phyloP scores from a whole-genome alignment of 148 eudicot species.

The Beta vulgaris region DNA sequence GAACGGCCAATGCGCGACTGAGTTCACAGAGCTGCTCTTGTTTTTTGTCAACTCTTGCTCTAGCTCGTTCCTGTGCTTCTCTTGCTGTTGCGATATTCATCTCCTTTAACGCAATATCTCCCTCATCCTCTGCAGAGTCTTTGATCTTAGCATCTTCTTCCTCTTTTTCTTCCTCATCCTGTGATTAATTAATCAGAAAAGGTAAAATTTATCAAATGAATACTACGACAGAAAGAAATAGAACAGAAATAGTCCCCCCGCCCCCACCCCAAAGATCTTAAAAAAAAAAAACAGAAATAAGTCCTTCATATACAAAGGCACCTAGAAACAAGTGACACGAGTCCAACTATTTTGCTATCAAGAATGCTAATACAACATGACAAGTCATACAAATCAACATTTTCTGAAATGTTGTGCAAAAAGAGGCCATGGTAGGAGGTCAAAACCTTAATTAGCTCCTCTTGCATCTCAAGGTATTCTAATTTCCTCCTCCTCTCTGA shows the following conservation, averaged over 20 bases:
- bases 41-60: conserved; percentile 56
- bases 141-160: conserved; percentile 53
- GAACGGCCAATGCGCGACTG: conserved; percentile 90
- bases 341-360: neutral
- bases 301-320: neutral
- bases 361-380: neutral
- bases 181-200: neutral
- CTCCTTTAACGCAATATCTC: conserved; percentile 68
- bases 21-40: conserved; percentile 76
- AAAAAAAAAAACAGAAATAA: neutral
- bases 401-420: neutral
- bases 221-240: neutral
- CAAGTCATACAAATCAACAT: neutral
- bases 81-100: conserved; percentile 52
- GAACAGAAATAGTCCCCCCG: neutral
- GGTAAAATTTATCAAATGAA: neutral
- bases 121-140: conserved; percentile 39
- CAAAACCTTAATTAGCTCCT: conserved; percentile 81
- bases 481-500: conserved; percentile 80
- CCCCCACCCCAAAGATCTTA: neutral
- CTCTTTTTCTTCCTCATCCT: conserved; percentile 73
- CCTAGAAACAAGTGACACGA: neutral
- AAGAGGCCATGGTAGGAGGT: neutral
- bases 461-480: conserved; percentile 82
- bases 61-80: conserved; percentile 71